Evolutionary conservation across 129 eudicot genomes (phyloP).

Genomic region (Calendula officinalis): DNA sequence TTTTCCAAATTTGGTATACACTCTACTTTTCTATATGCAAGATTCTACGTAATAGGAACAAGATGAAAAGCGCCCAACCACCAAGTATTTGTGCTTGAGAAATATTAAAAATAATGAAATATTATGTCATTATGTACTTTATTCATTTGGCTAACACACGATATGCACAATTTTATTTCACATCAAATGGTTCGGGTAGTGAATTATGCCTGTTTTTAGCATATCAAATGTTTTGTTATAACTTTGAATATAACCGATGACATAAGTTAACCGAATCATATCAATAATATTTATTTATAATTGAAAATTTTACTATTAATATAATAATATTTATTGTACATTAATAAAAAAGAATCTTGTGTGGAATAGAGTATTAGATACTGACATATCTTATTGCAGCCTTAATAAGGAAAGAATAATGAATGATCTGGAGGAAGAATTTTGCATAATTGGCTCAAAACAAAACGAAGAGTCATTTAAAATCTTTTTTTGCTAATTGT

Average conservation of each 20-base stretch:
- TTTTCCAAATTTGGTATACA: constrained; percentile 17
- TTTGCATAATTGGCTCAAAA: constrained; percentile 36
- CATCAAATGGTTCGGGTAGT: constrained; percentile 20
- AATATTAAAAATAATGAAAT: constrained; percentile 24
- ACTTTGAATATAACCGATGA: constrained; percentile 26
- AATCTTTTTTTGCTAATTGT: constrained; percentile 9
- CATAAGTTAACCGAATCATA: constrained; percentile 24
- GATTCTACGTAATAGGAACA: constrained; percentile 31
- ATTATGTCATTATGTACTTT: constrained; percentile 13
- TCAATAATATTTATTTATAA: no score
- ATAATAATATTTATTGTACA: background rate
- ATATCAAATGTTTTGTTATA: constrained; percentile 27
- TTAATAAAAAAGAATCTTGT: constrained; percentile 17
- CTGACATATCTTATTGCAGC: constrained; percentile 31
- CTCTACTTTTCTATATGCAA: constrained; percentile 14
- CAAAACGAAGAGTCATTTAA: constrained; percentile 33
- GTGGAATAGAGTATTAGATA: constrained; percentile 28
- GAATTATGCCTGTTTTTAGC: constrained; percentile 18
- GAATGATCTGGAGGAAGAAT: constrained; percentile 22
- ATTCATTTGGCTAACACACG: constrained; percentile 7
- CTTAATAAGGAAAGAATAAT: constrained; percentile 32
- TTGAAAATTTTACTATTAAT: background rate
- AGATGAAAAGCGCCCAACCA: constrained; percentile 21
- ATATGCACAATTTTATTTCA: constrained; percentile 10
- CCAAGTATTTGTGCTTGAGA: constrained; percentile 13